phyloP scores from a whole-genome alignment of 805 yeast species.

The Pichia heedii region DNA sequence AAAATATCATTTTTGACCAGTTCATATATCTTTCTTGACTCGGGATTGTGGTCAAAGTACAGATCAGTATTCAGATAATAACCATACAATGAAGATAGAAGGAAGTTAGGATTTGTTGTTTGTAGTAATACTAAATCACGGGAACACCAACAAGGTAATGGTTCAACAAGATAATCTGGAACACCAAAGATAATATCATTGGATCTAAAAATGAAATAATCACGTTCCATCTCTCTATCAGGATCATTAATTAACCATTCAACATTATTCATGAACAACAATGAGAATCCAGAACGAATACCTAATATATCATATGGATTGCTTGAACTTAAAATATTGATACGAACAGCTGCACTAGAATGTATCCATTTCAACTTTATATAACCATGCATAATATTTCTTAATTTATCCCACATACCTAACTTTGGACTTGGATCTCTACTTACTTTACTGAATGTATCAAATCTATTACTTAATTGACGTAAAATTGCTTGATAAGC shows the following conservation, averaged over 20 bases:
- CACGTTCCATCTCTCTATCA: conserved; percentile 47
- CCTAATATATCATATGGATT: conserved; percentile 71
- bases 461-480: conserved; percentile 67
- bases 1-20: conserved; percentile 15
- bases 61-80: conserved; percentile 15
- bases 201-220: conserved; percentile 56
- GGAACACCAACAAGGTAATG: conserved; percentile 51
- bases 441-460: conserved; percentile 83
- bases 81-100: conserved; percentile 21
- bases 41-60: conserved; percentile 8
- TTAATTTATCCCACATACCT: conserved; percentile 90
- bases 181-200: conserved; percentile 58
- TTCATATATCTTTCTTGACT: conserved; percentile 5
- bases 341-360: conserved; percentile 39
- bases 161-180: conserved; percentile 60
- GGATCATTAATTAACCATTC: conserved; percentile 51
- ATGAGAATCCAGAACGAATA: conserved; percentile 63
- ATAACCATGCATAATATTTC: conserved; percentile 70
- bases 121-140: conserved; percentile 40
- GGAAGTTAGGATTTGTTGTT: conserved; percentile 17
- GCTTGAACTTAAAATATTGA: conserved; percentile 63
- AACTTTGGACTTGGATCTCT: conserved; percentile 75
- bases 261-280: conserved; percentile 61
- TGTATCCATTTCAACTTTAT: conserved; percentile 39
- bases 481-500: conserved; percentile 79